These are phyloP conservation scores for Linderniella brevidens DNA, from an alignment of 257 asterid species.

Conservation along the genomic window DNA sequence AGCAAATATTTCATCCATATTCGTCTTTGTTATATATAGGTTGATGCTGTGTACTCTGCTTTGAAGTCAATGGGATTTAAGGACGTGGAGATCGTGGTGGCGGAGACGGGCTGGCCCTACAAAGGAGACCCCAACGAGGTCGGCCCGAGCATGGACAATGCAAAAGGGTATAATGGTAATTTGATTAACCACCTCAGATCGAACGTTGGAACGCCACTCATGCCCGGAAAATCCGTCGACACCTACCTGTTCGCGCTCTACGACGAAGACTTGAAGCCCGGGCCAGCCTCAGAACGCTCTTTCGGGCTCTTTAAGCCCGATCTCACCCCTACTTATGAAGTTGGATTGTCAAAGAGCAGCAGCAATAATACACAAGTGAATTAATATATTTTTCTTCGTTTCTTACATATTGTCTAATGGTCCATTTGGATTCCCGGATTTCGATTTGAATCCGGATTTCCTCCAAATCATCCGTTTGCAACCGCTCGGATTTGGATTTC, in stretches of 20 bases:
- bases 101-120: slow-evolving; percentile 99
- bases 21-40: no score
- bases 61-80: slow-evolving; percentile 57
- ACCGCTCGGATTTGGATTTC: no score
- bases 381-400: no score
- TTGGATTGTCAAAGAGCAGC: slow-evolving; percentile 45
- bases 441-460: no score
- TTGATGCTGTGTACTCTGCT: slow-evolving; percentile 82
- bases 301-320: slow-evolving; percentile 81
- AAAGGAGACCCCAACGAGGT: slow-evolving; percentile 76
- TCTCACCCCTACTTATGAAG: slow-evolving; percentile 42
- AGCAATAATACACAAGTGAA: slow-evolving; percentile 18
- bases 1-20: no score
- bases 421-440: no score
- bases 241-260: slow-evolving; percentile 83
- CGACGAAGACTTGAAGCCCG: slow-evolving; percentile 89
- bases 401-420: no score
- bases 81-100: slow-evolving; percentile 82
- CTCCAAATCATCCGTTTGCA: no score
- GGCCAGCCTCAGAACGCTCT: slow-evolving; percentile 61
- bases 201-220: slow-evolving; percentile 78
- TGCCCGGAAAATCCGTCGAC: slow-evolving; percentile 92
- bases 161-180: slow-evolving; percentile 79
- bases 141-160: slow-evolving; percentile 66
- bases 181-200: slow-evolving; percentile 77